phyloP scores from a whole-genome alignment of 2,329 filamentous ascomycete genomes.

The Reticulascus tulasneorum region DNA sequence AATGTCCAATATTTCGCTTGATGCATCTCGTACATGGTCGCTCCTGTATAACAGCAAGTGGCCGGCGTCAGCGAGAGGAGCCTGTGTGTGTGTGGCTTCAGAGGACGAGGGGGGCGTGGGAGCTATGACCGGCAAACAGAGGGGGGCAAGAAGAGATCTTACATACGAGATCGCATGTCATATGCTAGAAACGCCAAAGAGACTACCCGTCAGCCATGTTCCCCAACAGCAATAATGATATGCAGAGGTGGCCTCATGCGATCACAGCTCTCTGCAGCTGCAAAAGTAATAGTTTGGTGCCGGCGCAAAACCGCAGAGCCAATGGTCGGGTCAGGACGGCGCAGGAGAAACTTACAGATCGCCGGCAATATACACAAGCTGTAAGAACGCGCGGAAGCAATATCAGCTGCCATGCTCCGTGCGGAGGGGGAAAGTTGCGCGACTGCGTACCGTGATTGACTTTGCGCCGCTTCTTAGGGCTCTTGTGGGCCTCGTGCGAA shows the following conservation, averaged over 20 bases:
- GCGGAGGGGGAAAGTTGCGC: no score
- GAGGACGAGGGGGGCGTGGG: slow-evolving; percentile 16
- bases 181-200: slow-evolving; percentile 60
- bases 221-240: slow-evolving; percentile 17
- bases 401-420: slow-evolving; percentile 19
- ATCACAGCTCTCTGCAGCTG: slow-evolving; percentile 2
- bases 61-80: slow-evolving; percentile 17
- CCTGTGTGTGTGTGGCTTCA: background rate
- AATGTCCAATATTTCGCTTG: slow-evolving; percentile 96
- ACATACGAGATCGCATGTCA: slow-evolving; percentile 89
- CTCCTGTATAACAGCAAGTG: slow-evolving; percentile 55
- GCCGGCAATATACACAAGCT: slow-evolving; percentile 86
- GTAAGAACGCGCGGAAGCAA: slow-evolving; percentile 28
- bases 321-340: slow-evolving; percentile 21
- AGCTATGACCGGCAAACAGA: no score
- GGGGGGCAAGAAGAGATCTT: slow-evolving; percentile 16
- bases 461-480: slow-evolving; percentile 81
- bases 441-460: slow-evolving; percentile 85
- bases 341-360: slow-evolving; percentile 81
- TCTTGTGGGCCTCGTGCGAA: slow-evolving; percentile 40
- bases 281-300: slow-evolving; percentile 6
- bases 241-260: slow-evolving; percentile 1
- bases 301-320: slow-evolving; percentile 14
- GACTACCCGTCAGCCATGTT: slow-evolving; percentile 41
- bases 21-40: slow-evolving; percentile 96